Percentiles rank a stretch among this genome's conserved stretches.
Evolutionary conservation across 116 monocot genomes (phyloP).

Genomic region (Zostera marina): DNA sequence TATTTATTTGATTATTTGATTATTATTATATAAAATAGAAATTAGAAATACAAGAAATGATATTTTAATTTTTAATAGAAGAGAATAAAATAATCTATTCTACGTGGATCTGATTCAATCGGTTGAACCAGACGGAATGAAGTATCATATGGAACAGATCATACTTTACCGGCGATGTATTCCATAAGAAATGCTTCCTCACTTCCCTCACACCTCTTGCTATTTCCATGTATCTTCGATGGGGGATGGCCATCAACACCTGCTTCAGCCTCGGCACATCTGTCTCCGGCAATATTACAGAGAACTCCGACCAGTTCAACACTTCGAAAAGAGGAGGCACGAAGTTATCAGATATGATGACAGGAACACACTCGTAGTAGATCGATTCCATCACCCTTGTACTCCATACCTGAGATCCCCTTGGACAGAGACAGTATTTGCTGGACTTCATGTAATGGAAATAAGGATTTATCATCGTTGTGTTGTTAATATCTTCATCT

Average conservation of each 20-base stretch:
- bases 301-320: constrained; percentile 11
- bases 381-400: constrained; percentile 46
- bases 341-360: constrained; percentile 11
- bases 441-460: constrained; percentile 41
- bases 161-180: constrained; percentile 1
- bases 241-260: constrained; percentile 3
- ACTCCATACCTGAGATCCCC: constrained; percentile 44
- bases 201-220: constrained; percentile 3
- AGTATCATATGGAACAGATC: background rate
- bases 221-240: background rate
- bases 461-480: constrained; percentile 9
- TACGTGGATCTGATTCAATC: too few relatives aligned
- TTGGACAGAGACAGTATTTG: constrained; percentile 59
- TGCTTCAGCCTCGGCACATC: constrained; percentile 14
- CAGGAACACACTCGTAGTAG: constrained; percentile 9
- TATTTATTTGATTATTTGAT: too few relatives aligned
- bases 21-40: too few relatives aligned
- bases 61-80: too few relatives aligned
- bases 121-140: too few relatives aligned
- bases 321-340: constrained; percentile 12
- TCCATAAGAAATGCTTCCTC: constrained; percentile 11
- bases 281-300: constrained; percentile 9
- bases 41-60: too few relatives aligned
- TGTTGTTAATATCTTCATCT: constrained; percentile 8
- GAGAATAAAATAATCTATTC: too few relatives aligned